A percentile compares a stretch with the other conserved stretches of the same genome.
Evolutionary conservation across 2,329 filamentous ascomycete species (phyloP).

Genomic region (Fulvia fulva): DNA sequence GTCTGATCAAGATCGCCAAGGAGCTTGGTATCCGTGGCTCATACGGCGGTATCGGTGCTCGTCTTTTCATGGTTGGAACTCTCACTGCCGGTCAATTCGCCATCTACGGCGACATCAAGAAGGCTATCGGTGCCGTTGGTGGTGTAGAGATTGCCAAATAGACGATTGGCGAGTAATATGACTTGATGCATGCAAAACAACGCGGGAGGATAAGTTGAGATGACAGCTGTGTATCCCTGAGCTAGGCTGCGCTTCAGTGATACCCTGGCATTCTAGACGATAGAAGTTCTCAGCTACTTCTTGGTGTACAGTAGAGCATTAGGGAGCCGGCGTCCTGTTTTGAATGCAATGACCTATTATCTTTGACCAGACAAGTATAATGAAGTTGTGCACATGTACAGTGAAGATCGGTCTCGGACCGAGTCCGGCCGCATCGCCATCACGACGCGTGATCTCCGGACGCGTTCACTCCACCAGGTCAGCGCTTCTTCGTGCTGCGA

Average conservation of each 20-base stretch:
- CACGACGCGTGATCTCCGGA: too few relatives aligned
- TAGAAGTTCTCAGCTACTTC: conserved; percentile 10
- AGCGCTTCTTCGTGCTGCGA: too few relatives aligned
- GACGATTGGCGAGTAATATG: neutral
- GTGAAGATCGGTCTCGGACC: too few relatives aligned
- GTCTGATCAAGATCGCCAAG: conserved; percentile 82
- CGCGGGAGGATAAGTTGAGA: neutral
- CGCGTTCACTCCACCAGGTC: too few relatives aligned
- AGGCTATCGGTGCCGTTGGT: conserved; percentile 61
- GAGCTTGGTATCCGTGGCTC: conserved; percentile 74
- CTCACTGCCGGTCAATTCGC: conserved; percentile 79
- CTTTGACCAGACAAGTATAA: too few relatives aligned
- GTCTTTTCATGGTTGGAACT: conserved; percentile 71
- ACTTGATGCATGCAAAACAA: neutral
- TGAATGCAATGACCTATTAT: conserved; percentile 1
- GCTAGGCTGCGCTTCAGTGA: conserved; percentile 6
- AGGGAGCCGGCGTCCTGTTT: conserved; percentile 4
- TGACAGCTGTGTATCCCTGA: conserved; percentile 1
- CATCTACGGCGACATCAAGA: conserved; percentile 70
- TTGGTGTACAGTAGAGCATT: conserved; percentile 13
- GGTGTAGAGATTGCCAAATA: conserved; percentile 64
- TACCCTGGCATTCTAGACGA: conserved; percentile 11
- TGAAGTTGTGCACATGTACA: too few relatives aligned
- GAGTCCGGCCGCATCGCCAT: too few relatives aligned
- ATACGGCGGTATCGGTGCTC: conserved; percentile 77